Evolutionary conservation across 306 rosid species (phyloP), one percentile per base, ranked within the genome.

Genomic region (Inga leiocalycina): DNA sequence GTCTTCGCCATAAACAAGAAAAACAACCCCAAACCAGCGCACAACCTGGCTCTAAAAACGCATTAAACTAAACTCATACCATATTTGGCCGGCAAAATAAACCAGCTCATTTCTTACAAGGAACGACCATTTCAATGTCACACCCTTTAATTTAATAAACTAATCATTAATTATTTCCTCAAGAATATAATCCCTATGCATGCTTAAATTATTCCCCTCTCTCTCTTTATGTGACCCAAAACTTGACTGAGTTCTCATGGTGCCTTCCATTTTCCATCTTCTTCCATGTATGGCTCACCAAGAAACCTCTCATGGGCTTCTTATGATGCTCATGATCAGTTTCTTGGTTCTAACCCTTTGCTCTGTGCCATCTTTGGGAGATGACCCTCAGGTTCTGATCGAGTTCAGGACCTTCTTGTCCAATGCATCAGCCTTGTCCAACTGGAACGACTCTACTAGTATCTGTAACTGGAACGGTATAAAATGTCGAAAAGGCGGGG

Each of bases 391-490:
- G 19, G n/a, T 75, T 32, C 91, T 96, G n/a, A 2, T 88, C 76
- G 69, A 79, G n/a, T 92, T 96, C 91, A 92, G 54, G 80, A 57
- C 57, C 49, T 87, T 35, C 39, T 73, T 96, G 77, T 71, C 91
- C 37, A 84, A 89, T 65, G 52, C 73, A 14, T 10, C 71, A 3
- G 93, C 89, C 16, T 82, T 94, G 16, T 39, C 66, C 45, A 81
- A 85, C 54, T 94, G 99, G 98, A 37, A 81, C 5, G 6, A 34
- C 12, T 72, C 91, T 16, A 61, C 24, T 10, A 3, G 3, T 20
- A 6, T 91, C 4, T 93, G 97, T 84, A 51, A 30, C 16, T 96
- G 98, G 99, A 9, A 10, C n/a, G 98, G 98, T 41, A 2, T 96
- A 61, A 11, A 67, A 61, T 96, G 99, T 74, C 3, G 4, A 19